Percentiles rank a stretch among this genome's conserved stretches.
These are phyloP conservation scores for Imleria badia DNA, from an alignment of 768 basidiomycete species.

Conservation along the genomic window DNA sequence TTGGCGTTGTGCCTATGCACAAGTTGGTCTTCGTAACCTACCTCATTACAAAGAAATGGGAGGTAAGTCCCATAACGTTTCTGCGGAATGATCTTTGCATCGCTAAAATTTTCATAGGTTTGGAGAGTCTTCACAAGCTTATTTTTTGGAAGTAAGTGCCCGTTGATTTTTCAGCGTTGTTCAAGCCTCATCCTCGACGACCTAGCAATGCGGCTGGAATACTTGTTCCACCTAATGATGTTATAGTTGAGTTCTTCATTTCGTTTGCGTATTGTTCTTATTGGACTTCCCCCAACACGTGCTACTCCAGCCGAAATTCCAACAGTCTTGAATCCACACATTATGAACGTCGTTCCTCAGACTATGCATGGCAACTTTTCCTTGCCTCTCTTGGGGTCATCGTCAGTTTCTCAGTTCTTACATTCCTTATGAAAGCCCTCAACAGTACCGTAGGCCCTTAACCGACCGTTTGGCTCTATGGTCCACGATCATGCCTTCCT, in stretches of 20 bases:
- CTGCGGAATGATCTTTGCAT: background rate
- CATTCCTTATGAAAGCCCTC: background rate
- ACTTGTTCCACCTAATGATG: conserved; percentile 45
- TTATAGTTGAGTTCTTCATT: conserved; percentile 35
- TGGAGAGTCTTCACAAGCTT: conserved; percentile 76
- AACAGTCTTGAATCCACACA: conserved; percentile 62
- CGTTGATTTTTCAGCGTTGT: background rate
- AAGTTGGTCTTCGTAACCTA: conserved; percentile 51
- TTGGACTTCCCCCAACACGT: background rate
- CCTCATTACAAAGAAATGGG: conserved; percentile 44
- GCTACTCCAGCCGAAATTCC: conserved; percentile 53
- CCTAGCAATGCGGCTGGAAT: conserved; percentile 31
- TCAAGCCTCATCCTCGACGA: background rate
- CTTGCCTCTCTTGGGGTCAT: conserved; percentile 55
- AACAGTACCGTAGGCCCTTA: conserved; percentile 41
- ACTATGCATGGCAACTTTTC: conserved; percentile 74
- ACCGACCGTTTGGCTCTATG: conserved; percentile 56
- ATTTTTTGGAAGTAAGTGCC: conserved; percentile 61
- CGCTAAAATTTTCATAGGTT: conserved; percentile 41
- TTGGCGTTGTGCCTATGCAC: conserved; percentile 54
- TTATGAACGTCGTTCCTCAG: conserved; percentile 61
- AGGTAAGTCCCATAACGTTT: conserved; percentile 42
- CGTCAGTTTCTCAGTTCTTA: conserved; percentile 40
- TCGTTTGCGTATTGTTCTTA: background rate
- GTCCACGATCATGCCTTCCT: conserved; percentile 67